Evolutionary conservation across 345 rosid genomes (phyloP).

Genomic region (Hibiscus syriacus): DNA sequence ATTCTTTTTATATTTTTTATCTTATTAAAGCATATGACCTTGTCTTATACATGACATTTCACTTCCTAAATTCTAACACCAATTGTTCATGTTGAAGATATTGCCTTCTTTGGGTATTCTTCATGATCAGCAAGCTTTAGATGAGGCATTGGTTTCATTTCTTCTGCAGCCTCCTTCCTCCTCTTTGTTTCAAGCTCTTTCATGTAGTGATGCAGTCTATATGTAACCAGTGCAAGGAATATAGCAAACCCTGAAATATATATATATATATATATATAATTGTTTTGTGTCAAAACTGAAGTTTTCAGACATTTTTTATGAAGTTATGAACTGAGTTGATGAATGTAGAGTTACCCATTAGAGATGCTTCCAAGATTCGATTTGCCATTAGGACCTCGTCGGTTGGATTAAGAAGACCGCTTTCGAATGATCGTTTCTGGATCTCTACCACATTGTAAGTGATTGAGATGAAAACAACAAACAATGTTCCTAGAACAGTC

Average conservation of each 20-base stretch:
- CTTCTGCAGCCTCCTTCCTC: conserved; percentile 7
- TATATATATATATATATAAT: background rate
- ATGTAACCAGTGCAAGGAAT: conserved; percentile 29
- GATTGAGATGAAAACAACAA: conserved; percentile 32
- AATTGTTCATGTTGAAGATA: background rate
- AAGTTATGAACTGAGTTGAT: background rate
- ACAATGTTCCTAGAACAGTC: conserved; percentile 23
- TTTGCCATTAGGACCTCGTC: conserved; percentile 39
- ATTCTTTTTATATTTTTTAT: background rate
- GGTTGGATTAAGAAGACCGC: conserved; percentile 30
- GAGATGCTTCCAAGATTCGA: conserved; percentile 37
- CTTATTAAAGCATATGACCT: background rate
- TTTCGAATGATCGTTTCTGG: conserved; percentile 22
- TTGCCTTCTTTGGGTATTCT: background rate
- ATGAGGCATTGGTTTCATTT: conserved; percentile 1
- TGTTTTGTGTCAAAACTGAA: background rate
- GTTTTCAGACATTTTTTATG: background rate
- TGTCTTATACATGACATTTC: background rate
- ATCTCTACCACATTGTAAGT: conserved; percentile 14
- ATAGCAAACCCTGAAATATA: conserved; percentile 31
- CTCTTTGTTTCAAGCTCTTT: conserved; percentile 16
- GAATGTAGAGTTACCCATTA: conserved; percentile 31
- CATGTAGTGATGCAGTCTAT: conserved; percentile 28
- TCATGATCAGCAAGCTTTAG: background rate
- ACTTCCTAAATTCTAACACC: background rate